Base-by-base conservation (phyloP, 495 filamentous ascomycete species). In the Neurospora sp. region DNA sequence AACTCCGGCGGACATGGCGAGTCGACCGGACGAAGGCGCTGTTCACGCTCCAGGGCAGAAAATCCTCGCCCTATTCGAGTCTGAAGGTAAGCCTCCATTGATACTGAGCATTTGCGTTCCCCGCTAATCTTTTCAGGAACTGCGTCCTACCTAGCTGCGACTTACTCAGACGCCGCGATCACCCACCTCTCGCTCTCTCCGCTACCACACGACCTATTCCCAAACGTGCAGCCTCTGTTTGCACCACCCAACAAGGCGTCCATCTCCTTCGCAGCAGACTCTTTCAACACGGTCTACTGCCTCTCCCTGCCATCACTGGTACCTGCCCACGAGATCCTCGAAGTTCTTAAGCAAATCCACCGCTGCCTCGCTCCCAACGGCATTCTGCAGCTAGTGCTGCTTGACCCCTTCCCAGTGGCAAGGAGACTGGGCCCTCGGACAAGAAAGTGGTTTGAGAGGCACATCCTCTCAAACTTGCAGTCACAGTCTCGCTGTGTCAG, bases 401-500 rank as follows among this genome's bases (percentile, higher is more conserved):
- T 87, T 39, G 86, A 87, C 69, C 84, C 85, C 7, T 77, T 76
- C 27, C 86, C 86, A 8, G 75, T 81, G 8, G 73, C 81, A 9
- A 69, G 79, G 9, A 83, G 82, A 4, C 75, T 86, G 53, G 86
- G 86, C 1, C 84, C 85, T 10, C 77, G 76, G 35, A 75, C 87
- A 69, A 78, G 82, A 44, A 73, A 80, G 16, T 87, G 86, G 86
- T 73, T 87, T 20, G 84, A 86, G 8, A 76, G 82, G 3, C 80
- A 87, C 39, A 79, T 87, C 8, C 72, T 86, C 8, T 73, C 83
- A 12, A 83, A 85, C 70, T 71, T 87, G 18, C 83, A 85, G 69
- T 76, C 79, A 18, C 77, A 79, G 35, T 85, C 83, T 70, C 83
- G 82, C 39, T 86, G 83, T 59, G 81, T 80, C 8, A 85, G 79